A percentile compares a stretch with the other conserved stretches of the same genome.
Evolutionary conservation across 306 rosid species (phyloP).

Genomic region (Hippophae gyantsensis): DNA sequence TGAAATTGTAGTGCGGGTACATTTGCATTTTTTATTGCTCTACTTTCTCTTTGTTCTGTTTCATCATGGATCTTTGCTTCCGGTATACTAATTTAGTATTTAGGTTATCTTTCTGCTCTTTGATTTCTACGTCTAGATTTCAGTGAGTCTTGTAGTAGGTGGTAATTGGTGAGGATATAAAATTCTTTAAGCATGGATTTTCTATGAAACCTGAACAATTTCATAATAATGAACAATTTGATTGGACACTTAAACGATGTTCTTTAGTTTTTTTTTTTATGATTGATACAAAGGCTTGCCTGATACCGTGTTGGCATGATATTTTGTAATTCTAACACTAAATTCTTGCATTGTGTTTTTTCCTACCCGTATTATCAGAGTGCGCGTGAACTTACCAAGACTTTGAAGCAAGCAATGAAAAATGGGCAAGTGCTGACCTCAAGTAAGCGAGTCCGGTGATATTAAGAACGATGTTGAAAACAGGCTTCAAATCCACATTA

Average conservation of each 20-base stretch:
- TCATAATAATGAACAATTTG: not conserved
- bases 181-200: not conserved
- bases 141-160: not conserved
- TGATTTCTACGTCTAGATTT: not conserved
- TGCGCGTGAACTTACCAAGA: slow-evolving; percentile 58
- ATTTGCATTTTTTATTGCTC: no score
- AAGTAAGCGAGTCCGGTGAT: slow-evolving; percentile 28
- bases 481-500: slow-evolving; percentile 16
- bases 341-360: slow-evolving; percentile 6
- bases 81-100: not conserved
- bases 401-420: slow-evolving; percentile 42
- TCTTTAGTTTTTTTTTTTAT: not conserved
- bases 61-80: no score
- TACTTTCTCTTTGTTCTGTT: no score
- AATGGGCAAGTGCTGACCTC: slow-evolving; percentile 33
- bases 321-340: slow-evolving; percentile 2
- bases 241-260: not conserved
- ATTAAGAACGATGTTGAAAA: slow-evolving; percentile 19
- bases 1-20: no score
- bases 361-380: slow-evolving; percentile 37
- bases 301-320: not conserved
- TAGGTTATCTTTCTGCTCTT: not conserved
- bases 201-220: not conserved
- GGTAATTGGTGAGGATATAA: not conserved
- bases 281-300: not conserved